phyloP scores from a whole-genome alignment of 192 early-diverging fungal species.

The Coemansia sp. region DNA sequence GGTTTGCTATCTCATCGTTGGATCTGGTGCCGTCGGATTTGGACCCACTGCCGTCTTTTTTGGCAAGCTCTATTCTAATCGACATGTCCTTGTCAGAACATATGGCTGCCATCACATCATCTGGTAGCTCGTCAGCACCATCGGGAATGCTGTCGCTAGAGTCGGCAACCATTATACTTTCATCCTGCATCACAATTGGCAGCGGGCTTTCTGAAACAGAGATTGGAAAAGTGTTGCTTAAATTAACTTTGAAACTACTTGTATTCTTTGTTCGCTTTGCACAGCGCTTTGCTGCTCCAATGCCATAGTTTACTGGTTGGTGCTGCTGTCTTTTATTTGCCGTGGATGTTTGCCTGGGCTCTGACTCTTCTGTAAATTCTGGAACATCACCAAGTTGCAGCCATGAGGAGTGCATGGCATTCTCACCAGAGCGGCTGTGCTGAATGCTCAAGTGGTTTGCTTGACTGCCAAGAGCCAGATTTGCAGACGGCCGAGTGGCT shows the following conservation, averaged over 20 bases:
- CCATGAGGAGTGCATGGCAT: not conserved
- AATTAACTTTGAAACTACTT: not conserved
- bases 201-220: not conserved
- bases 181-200: not conserved
- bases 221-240: not conserved
- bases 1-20: not conserved
- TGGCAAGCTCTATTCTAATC: not conserved
- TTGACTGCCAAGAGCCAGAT: not conserved
- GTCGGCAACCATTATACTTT: not conserved
- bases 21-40: not conserved
- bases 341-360: not conserved
- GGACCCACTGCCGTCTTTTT: not conserved
- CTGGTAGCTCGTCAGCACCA: conserved; percentile 15
- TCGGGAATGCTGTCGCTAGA: not conserved
- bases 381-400: not conserved
- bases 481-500: not conserved
- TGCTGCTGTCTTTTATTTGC: not conserved
- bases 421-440: not conserved
- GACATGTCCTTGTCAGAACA: not conserved
- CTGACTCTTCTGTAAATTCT: not conserved
- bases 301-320: not conserved
- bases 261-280: not conserved
- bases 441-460: not conserved
- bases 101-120: conserved; percentile 8
- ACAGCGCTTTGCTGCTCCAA: not conserved